Percentiles rank a stretch among this genome's conserved stretches.
Evolutionary conservation across 345 rosid species (phyloP).

Genomic region (Acer saccharum): DNA sequence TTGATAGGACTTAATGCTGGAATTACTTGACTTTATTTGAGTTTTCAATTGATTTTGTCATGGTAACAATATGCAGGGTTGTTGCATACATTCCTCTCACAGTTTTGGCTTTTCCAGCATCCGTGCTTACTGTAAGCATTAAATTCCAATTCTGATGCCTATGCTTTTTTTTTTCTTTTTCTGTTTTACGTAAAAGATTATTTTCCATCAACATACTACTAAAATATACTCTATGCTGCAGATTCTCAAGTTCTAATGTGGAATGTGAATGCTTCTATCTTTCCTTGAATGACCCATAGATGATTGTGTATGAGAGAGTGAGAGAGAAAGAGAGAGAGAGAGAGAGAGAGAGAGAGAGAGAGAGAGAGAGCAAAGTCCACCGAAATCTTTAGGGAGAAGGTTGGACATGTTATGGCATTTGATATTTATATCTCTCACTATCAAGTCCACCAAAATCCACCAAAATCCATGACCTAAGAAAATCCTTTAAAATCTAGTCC

Average conservation of each 20-base stretch:
- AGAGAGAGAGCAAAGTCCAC: no score
- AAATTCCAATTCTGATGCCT: conserved; percentile 5
- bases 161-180: background rate
- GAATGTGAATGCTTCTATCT: background rate
- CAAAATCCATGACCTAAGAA: no score
- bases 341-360: no score
- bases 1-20: conserved; percentile 5
- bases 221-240: background rate
- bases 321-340: no score
- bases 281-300: background rate
- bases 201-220: background rate
- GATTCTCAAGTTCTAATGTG: background rate
- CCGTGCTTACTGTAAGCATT: conserved; percentile 86
- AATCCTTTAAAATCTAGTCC: no score
- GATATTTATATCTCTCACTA: no score
- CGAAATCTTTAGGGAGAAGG: no score
- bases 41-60: conserved; percentile 15
- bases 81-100: conserved; percentile 95
- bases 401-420: no score
- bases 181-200: background rate
- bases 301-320: background rate
- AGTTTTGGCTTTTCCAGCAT: conserved; percentile 97
- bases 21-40: background rate
- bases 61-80: conserved; percentile 56
- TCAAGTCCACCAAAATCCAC: no score